These are phyloP conservation scores for Botrytis pseudocinerea DNA, from an alignment of 2,329 filamentous ascomycete genomes.

Conservation along the genomic window DNA sequence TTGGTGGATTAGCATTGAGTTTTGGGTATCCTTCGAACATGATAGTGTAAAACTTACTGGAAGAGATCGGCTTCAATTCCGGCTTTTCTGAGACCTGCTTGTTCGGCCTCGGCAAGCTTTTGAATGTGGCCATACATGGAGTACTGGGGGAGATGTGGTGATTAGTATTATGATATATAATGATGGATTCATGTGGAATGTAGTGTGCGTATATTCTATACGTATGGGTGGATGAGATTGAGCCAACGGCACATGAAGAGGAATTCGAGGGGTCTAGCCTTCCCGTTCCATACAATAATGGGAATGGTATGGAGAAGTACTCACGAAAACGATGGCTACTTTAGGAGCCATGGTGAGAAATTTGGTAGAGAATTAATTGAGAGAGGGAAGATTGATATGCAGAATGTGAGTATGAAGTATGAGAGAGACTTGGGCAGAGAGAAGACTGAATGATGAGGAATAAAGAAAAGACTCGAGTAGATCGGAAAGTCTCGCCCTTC, in stretches of 20 bases:
- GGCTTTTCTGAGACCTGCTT: slow-evolving; percentile 83
- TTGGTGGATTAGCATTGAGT: neutral
- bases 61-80: slow-evolving; percentile 80
- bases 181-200: neutral
- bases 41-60: slow-evolving; percentile 27
- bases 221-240: neutral
- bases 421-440: slow-evolving; percentile 6
- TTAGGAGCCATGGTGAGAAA: slow-evolving; percentile 72
- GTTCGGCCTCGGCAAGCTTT: slow-evolving; percentile 83
- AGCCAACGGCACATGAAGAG: neutral
- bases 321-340: slow-evolving; percentile 85
- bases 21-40: slow-evolving; percentile 9
- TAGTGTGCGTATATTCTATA: too few relatives aligned
- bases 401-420: neutral
- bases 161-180: slow-evolving; percentile 18
- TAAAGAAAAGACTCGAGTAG: slow-evolving; percentile 54
- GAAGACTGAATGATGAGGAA: slow-evolving; percentile 28
- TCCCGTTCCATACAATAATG: neutral
- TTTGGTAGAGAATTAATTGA: neutral
- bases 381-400: neutral
- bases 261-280: too few relatives aligned
- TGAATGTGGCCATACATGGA: slow-evolving; percentile 92
- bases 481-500: neutral
- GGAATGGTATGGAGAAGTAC: slow-evolving; percentile 43
- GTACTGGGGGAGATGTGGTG: slow-evolving; percentile 57